Base-by-base conservation (phyloP, 2,329 filamentous ascomycete genomes). In the Colletotrichum liaoningense region DNA sequence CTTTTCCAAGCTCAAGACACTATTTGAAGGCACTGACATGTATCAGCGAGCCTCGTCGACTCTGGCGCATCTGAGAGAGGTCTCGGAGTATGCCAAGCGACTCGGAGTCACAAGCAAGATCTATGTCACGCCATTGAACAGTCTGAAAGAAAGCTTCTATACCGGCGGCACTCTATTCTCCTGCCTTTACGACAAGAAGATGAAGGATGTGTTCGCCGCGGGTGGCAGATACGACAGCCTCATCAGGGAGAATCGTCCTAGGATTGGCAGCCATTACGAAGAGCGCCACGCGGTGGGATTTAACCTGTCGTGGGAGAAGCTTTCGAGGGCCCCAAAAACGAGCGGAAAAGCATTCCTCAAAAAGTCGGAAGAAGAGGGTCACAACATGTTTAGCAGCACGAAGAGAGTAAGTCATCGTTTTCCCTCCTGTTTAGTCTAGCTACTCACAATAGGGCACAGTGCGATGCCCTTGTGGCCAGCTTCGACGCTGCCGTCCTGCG, bases 211-310 rank as follows among this genome's bases (percentile, higher is more conserved):
- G 0, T 95, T 98, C 79, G 97, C 96, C 6, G 97, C 95, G 38
- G 97, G 97, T 63, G 97, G 97, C 2, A 91, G 97, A 62, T 99
- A 99, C 80, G 97, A 99, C 80, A 91, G 91, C 60, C 85, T 99
- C 24, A 96, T 99, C 76, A 92, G 92, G 80, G 94, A 97, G 74
- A 94, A 97, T 79, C 90, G 92, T 9, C 93, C 94, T 5, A 93
- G 91, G 75, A 89, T 91, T 55, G 87, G 90, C 54, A 88, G 87
- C 28, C 89, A 89, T 69, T 86, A 89, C 56, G 87, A 90, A 68
- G 91, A 92, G 77, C 90, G 91, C 24, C 94, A 97, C 79, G 96
- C 95, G 5, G 97, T 98, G 12, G 97, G 97, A 1, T 96, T 98
- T 80, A 97, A 95, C 79, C 86, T 98, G 54, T 94, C 94, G 28